Conservation (phyloP, 495 filamentous ascomycete species). For the Pyrenula aspistea region DNA sequence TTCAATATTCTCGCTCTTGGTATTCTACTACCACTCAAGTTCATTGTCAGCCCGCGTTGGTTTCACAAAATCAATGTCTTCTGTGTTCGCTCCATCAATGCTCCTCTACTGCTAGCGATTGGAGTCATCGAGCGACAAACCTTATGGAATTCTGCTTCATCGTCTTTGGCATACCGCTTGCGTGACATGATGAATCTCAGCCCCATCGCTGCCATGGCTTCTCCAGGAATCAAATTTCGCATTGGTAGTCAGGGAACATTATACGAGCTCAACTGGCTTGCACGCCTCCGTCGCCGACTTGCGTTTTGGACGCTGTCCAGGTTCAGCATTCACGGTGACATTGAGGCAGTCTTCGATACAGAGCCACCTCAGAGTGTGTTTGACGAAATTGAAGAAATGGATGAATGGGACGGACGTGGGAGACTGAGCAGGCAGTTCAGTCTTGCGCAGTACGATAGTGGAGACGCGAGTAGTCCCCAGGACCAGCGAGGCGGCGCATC, state of each 20-base stretch:
- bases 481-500: neutral
- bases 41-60: slow-evolving; percentile 52
- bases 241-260: neutral
- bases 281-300: slow-evolving; percentile 2
- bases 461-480: neutral
- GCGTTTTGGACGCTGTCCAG: slow-evolving; percentile 36
- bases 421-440: neutral
- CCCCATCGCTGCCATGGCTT: slow-evolving; percentile 6
- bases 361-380: slow-evolving; percentile 48
- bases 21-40: slow-evolving; percentile 53
- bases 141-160: slow-evolving; percentile 12
- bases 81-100: slow-evolving; percentile 49
- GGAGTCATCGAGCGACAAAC: slow-evolving; percentile 42
- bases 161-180: neutral
- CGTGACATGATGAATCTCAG: neutral
- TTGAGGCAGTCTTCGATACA: slow-evolving; percentile 54
- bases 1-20: slow-evolving; percentile 60
- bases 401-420: slow-evolving; percentile 14
- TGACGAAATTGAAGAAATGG: slow-evolving; percentile 38
- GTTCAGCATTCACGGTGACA: slow-evolving; percentile 51
- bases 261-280: neutral
- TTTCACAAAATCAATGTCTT: slow-evolving; percentile 68
- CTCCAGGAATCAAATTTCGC: neutral
- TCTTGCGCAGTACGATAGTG: neutral
- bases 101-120: slow-evolving; percentile 51